Base-by-base conservation (phyloP, 164 flowering plant genomes). In the Saururus chinensis region DNA sequence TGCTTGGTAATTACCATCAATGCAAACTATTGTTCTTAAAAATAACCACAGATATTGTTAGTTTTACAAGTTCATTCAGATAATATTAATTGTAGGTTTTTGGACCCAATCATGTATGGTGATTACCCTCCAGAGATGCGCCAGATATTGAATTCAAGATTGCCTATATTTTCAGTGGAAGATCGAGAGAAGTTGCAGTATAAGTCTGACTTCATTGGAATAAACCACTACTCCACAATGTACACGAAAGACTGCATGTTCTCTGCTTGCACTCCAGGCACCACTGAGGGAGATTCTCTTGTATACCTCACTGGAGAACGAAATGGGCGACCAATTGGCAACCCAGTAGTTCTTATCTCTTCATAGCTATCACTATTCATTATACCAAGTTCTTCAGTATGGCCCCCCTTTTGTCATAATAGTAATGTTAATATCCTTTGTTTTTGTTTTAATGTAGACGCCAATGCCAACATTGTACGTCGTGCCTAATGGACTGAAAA, bases 121-220 rank as follows among this genome's bases (percentile, higher is more conserved):
- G 71, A 74, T 37, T 79, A 76, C 57, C 82, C 82, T 26, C 71
- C 70, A 7, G 75, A 76, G 53, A 76, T 79, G 80, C 71, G 57
- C 5, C 53, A 59, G 7, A 55, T 41, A 40, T 69, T 57, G 58
- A 74, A 76, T 16, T 22, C 54, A 7, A 57, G 67, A 20, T 21
- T 79, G 35, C 80, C 80, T 1, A 56, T 11, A 3, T 68, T 76
- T 52, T 67, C 78, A 1, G 9, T 17, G 1, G 66, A 72, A 19
- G 82, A 79, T 41, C 19, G 1, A 23, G 30, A 42, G 20, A 53
- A 67, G 13, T 16, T 76, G 16, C 65, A 60, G 37, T 68, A 60
- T 17, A 76, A 70, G 37, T 23, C 74, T 11, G 82, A 79, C 48
- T 79, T 79, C 58, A 67, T 79, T 19, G 82, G 80, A 19, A 56